Base-by-base conservation (phyloP, 116 monocot species). In the Dioscorea cayenensis region DNA sequence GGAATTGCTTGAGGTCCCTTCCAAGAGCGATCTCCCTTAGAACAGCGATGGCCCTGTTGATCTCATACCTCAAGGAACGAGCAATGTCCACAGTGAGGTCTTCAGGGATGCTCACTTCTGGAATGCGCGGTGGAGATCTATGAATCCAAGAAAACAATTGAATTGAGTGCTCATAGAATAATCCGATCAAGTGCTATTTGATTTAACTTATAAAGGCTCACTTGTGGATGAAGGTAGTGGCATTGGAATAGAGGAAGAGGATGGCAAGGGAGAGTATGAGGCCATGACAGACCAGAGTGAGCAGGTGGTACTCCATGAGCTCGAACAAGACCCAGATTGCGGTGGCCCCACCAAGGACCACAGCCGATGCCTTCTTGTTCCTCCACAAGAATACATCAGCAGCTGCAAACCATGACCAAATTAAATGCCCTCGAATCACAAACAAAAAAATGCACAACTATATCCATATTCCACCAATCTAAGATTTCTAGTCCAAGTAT, bases 351-450 rank as follows among this genome's bases (percentile, higher is more conserved):
- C 83, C 85, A n/a, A 94, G 85, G 4, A 94, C 79, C 16, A 75
- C 73, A 2, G 80, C 87, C 0, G 94, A 94, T 27, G 77, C 61
- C 77, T 94, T 94, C 81, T 85, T 90, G 81, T 94, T 73, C 83
- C 83, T 87, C 94, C 94, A 94, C 73, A 94, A 83, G 29, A 94
- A 78, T 10, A 90, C 75, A 80, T 94, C 87, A 65, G 94, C 94
- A 70, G 89, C 92, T 92, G 84, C 71, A 76, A 49, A 21, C 64
- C 63, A 19, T 48, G 13, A 49, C 2, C 28, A 28, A 29, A 32
- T 32, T 4, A 4, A 32, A 32, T 32, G 32, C 32, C 3, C 32
- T 32, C 32, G 32, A 32, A 62, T 22, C 62, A 62, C 62, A 23
- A 62, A 62, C 1, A 5, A 62, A 62, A 3, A 6, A 62, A 23